A percentile compares a stretch with the other conserved stretches of the same genome.
phyloP scores from a whole-genome alignment of 2,329 filamentous ascomycete species.

The Aurifilum marmelostoma region DNA sequence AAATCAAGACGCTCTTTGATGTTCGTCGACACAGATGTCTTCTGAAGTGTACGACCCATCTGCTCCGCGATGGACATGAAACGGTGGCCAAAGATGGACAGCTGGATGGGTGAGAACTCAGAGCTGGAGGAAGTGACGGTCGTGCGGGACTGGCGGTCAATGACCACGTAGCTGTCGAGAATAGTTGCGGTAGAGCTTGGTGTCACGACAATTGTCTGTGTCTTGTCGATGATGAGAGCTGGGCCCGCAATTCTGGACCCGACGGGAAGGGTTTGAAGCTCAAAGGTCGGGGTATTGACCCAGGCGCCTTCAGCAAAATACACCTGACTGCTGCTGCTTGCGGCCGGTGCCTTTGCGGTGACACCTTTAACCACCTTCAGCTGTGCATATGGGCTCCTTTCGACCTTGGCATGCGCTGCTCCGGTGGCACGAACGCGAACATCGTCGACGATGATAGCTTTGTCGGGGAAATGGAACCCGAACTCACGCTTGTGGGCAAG shows the following conservation, averaged over 20 bases:
- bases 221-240: slow-evolving; percentile 69
- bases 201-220: slow-evolving; percentile 73
- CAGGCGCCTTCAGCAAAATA: slow-evolving; percentile 30
- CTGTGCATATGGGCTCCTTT: slow-evolving; percentile 22
- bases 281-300: slow-evolving; percentile 67
- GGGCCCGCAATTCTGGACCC: slow-evolving; percentile 66
- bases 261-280: slow-evolving; percentile 62
- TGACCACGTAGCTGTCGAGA: slow-evolving; percentile 50
- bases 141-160: slow-evolving; percentile 33
- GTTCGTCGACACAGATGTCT: slow-evolving; percentile 77
- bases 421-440: slow-evolving; percentile 45
- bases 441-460: slow-evolving; percentile 45
- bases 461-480: slow-evolving; percentile 43
- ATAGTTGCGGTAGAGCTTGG: slow-evolving; percentile 57
- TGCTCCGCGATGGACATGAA: slow-evolving; percentile 88
- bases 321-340: slow-evolving; percentile 27
- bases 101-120: slow-evolving; percentile 74
- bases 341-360: neutral
- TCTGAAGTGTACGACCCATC: slow-evolving; percentile 80
- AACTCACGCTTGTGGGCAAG: slow-evolving; percentile 46
- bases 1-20: slow-evolving; percentile 83
- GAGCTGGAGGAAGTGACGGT: slow-evolving; percentile 68
- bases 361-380: slow-evolving; percentile 5
- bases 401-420: slow-evolving; percentile 1
- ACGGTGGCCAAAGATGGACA: slow-evolving; percentile 77